phyloP scores from a whole-genome alignment of 495 filamentous ascomycete genomes.

The Pyronema omphalodes region DNA sequence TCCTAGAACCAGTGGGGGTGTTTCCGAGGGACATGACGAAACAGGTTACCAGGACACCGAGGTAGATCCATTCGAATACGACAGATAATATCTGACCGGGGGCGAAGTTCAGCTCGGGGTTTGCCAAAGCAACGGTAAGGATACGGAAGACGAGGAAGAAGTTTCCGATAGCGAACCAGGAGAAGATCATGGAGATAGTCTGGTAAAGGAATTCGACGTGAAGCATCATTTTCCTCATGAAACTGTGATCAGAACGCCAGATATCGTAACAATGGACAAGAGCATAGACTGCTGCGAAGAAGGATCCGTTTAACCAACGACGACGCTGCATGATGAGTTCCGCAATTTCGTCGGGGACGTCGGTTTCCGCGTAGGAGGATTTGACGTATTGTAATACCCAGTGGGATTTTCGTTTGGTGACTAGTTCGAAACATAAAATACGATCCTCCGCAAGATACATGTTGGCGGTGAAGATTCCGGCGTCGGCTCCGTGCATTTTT shows the following conservation, averaged over 20 bases:
- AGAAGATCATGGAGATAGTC: conserved; percentile 89
- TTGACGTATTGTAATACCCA: conserved; percentile 99
- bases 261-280: conserved; percentile 88
- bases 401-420: conserved; percentile 86
- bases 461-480: conserved; percentile 95
- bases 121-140: conserved; percentile 66
- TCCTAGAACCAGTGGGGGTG: conserved; percentile 81
- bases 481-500: conserved; percentile 86
- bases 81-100: conserved; percentile 65
- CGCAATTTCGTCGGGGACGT: conserved; percentile 87
- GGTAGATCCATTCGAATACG: conserved; percentile 91
- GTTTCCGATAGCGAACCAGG: conserved; percentile 83
- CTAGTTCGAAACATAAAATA: conserved; percentile 97
- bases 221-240: conserved; percentile 74
- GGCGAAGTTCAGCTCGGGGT: conserved; percentile 45
- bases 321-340: conserved; percentile 92
- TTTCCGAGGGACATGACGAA: conserved; percentile 94
- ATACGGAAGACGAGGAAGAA: conserved; percentile 29
- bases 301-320: conserved; percentile 95
- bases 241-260: conserved; percentile 75
- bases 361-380: conserved; percentile 85
- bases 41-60: conserved; percentile 76
- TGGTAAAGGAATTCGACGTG: conserved; percentile 87
- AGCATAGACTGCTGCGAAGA: conserved; percentile 95
- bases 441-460: conserved; percentile 99